Conservation (phyloP, 371 early-diverging fungal species). For the Blastocladiella emersonii region DNA sequence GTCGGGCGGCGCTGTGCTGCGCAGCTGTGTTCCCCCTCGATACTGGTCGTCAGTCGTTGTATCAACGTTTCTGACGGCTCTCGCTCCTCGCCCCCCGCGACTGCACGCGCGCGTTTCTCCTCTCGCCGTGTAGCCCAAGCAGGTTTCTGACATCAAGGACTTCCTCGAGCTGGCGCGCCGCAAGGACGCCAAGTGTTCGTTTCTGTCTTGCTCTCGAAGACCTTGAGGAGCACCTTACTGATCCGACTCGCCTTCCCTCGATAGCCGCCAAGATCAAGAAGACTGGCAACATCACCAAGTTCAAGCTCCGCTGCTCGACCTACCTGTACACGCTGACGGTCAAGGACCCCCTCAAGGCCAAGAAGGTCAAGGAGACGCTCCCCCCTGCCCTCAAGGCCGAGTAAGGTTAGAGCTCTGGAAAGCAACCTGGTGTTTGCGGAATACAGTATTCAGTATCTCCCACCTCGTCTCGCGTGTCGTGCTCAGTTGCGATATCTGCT, state of each 20-base stretch:
- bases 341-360: conserved; percentile 89
- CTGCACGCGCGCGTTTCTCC: no score
- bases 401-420: no score
- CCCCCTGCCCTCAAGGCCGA: conserved; percentile 37
- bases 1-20: no score
- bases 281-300: conserved; percentile 88
- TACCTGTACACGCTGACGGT: conserved; percentile 96
- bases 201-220: background rate
- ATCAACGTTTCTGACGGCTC: no score
- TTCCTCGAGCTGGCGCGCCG: conserved; percentile 92
- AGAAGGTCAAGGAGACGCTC: conserved; percentile 86
- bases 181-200: conserved; percentile 85
- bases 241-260: no score
- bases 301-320: conserved; percentile 96
- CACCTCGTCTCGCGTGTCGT: no score
- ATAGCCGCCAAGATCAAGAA: conserved; percentile 89
- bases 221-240: background rate
- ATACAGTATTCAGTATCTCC: no score
- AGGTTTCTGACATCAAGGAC: conserved; percentile 93
- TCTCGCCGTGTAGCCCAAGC: conserved; percentile 63
- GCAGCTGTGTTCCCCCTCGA: no score
- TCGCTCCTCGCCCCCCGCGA: no score
- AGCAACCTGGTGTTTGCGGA: no score
- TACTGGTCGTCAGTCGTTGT: no score
- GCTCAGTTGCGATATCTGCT: no score